phyloP scores from a whole-genome alignment of 495 filamentous ascomycete species.

The Penicillium cinerascens region DNA sequence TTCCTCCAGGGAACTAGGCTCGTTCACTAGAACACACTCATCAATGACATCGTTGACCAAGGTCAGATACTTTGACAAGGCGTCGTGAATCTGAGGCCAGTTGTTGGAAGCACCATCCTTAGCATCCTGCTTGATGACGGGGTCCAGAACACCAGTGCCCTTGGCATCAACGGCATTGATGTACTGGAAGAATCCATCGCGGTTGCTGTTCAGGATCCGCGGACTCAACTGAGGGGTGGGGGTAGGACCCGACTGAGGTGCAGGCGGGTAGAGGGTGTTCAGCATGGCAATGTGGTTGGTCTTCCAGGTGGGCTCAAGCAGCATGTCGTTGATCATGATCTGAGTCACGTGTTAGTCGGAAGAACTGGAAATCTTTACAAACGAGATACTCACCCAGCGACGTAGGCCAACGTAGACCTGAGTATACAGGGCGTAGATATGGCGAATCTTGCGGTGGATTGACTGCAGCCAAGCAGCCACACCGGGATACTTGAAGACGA shows the following conservation, averaged over 20 bases:
- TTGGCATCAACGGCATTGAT: constrained; percentile 59
- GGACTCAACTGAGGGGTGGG: constrained; percentile 56
- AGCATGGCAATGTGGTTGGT: constrained; percentile 71
- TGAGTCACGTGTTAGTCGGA: constrained; percentile 17
- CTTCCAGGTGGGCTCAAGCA: constrained; percentile 61
- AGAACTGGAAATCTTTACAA: neutral
- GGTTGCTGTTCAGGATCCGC: constrained; percentile 53
- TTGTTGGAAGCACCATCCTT: constrained; percentile 48
- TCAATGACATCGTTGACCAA: constrained; percentile 58
- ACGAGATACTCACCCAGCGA: constrained; percentile 56
- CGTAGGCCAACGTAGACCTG: constrained; percentile 64
- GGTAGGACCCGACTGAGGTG: constrained; percentile 40
- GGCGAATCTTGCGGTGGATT: constrained; percentile 52
- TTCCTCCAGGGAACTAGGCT: constrained; percentile 43
- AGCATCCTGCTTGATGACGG: constrained; percentile 52
- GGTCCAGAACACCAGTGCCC: constrained; percentile 53
- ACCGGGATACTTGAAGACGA: constrained; percentile 46
- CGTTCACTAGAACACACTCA: constrained; percentile 52
- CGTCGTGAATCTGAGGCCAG: constrained; percentile 54
- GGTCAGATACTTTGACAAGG: constrained; percentile 59
- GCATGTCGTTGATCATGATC: constrained; percentile 70
- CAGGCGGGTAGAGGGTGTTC: constrained; percentile 70
- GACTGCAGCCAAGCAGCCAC: constrained; percentile 53
- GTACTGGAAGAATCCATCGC: constrained; percentile 63
- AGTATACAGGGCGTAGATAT: constrained; percentile 60